Base-by-base conservation (phyloP, 1,284 basidiomycete species). In the Phylloporus sp. region DNA sequence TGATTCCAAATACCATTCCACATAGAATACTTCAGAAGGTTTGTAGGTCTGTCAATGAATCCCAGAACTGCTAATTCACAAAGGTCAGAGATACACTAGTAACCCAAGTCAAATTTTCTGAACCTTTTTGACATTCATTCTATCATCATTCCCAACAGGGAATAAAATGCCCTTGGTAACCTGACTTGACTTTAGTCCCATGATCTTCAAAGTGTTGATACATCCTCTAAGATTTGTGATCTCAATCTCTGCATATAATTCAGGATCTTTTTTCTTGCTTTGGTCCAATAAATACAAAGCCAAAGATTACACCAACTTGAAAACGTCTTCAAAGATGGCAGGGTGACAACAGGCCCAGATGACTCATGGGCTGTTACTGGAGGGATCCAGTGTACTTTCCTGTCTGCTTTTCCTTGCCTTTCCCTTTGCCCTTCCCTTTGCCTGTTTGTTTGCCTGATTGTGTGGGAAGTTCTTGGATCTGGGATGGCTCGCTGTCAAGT, bases 271-370 rank as follows among this genome's bases (percentile, higher is more conserved):
- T 50, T 72, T 72, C 64, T 82, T 81, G 24, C 77, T 72, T 6
- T 73, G 72, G 28, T 85, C 81, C 24, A 92, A 73, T 5, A 77
- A 79, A 31, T 78, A 72, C 0, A 87, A 86, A 24, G 86, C 82
- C 2, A 86, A 81, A 15, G 71, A 70, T 55, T 81, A 81, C 28
- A 95, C 69, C 2, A 84, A 80, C 28, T 76, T 73, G 65, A 86
- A 83, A 2, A 86, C 84, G 18, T 83, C 81, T 8, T 84, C 79
- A 66, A 87, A 89, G 13, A 89, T 84, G 1, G 86, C 81, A 0
- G 95, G 95, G 73, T 98, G 95, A 15, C 87, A 81, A 37, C 89
- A 86, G 17, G 95, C 68, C 94, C 95, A 96, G 3, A 93, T 71
- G 11, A 77, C 77, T 31, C 90, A 82, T 0, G 47, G 18, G 6